Evolutionary conservation across 106 monocot species (phyloP), one percentile per base, ranked within the genome.

Genomic region (Gastrodia elata): DNA sequence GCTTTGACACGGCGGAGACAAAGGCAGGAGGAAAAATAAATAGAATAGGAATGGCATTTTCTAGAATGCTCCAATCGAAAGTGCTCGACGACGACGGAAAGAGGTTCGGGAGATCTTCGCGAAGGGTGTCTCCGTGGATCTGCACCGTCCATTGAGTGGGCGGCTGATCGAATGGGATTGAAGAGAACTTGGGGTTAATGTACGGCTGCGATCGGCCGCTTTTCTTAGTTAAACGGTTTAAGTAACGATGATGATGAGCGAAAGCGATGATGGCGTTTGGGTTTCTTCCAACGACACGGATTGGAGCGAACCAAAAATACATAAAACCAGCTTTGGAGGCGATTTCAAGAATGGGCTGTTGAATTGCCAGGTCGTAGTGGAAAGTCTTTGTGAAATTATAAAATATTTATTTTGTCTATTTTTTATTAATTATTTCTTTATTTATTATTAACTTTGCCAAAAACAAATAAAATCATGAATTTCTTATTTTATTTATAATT

Each of bases 21-120:
- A 37, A 0, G 52, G 18, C 22, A 10, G 8, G 2, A 18, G n/a
- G 5, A 34, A 18, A 56, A 36, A 37, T 33, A 41, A n/a, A 73
- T 73, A 73, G 18, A 56, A 73, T 36, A 8, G 34, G 32, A 32
- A 61, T 33, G 37, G 73, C 36, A 18, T 73, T 52, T 49, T 73
- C 73, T 73, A 73, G 73, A 73, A 73, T 28, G 55, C 73, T 73
- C 73, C 33, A 72, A 49, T 72, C 71, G 9, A 72, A 71, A 72
- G 48, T 30, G 20, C 32, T 30, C 67, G 65, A 61, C 61, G 61
- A 61, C 32, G 61, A 14, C 8, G 34, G 67, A 27, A 67, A 7
- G 37, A 67, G 61, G 10, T 37, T 67, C 14, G n/a, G 7, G 37
- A 38, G 67, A 38, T 37, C 61, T 32, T 14, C 13, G 30, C 67